These are phyloP conservation scores for Platanthera guangdongensis DNA, from an alignment of 106 monocot species.

Conservation along the genomic window DNA sequence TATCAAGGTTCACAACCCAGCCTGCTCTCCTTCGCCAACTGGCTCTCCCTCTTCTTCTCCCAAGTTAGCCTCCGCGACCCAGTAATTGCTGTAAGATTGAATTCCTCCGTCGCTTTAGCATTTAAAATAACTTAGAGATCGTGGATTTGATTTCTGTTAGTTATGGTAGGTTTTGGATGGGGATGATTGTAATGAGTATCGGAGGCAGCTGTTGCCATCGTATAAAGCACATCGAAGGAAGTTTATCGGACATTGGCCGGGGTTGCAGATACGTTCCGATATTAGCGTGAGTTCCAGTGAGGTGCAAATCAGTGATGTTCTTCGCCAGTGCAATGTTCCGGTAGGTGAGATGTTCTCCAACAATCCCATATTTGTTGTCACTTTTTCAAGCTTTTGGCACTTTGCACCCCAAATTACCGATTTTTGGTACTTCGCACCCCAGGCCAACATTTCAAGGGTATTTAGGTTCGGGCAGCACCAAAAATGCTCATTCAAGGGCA, in stretches of 20 bases:
- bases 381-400: not conserved
- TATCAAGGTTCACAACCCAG: conserved; percentile 52
- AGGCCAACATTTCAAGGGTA: no score
- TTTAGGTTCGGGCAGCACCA: no score
- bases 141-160: not conserved
- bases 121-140: not conserved
- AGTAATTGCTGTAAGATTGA: conserved; percentile 61
- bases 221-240: conserved; percentile 76
- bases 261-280: conserved; percentile 3
- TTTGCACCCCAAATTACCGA: no score
- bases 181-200: conserved; percentile 68
- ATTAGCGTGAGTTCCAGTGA: conserved; percentile 18
- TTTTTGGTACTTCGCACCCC: no score
- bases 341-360: conserved; percentile 30
- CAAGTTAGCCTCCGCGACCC: conserved; percentile 62
- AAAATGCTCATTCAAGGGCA: no score
- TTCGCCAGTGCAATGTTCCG: conserved; percentile 72
- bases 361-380: not conserved
- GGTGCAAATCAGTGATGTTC: conserved; percentile 35
- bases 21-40: conserved; percentile 57
- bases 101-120: not conserved
- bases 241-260: not conserved
- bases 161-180: conserved; percentile 75
- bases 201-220: conserved; percentile 72
- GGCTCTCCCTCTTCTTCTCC: conserved; percentile 78